Percentiles rank a stretch among this genome's conserved stretches.
Conservation (phyloP, 1,284 basidiomycete species). For the Irpex sp. region DNA sequence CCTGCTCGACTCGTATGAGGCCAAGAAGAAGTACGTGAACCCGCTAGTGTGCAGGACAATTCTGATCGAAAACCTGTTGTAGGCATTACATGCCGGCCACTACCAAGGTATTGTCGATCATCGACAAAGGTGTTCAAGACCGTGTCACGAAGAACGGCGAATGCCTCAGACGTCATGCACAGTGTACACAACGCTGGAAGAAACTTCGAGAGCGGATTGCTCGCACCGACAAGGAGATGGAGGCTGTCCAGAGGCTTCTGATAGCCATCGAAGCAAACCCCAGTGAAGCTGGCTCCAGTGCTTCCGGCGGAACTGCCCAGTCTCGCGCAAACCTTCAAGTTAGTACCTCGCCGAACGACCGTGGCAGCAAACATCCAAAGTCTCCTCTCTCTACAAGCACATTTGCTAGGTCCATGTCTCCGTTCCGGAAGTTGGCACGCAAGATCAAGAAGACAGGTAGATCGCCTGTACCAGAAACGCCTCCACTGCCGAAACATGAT, state of each 20-base stretch:
- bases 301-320: constrained; percentile 47
- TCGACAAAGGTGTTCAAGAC: constrained; percentile 89
- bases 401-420: constrained; percentile 72
- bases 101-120: constrained; percentile 87
- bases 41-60: too few relatives aligned
- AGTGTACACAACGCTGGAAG: constrained; percentile 82
- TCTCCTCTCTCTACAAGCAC: constrained; percentile 49
- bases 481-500: constrained; percentile 36
- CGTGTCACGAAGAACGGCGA: constrained; percentile 94
- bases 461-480: constrained; percentile 41
- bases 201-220: constrained; percentile 72
- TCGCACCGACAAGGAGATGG: constrained; percentile 82
- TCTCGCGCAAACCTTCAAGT: constrained; percentile 56
- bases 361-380: constrained; percentile 22
- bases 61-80: constrained; percentile 1
- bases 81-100: constrained; percentile 92
- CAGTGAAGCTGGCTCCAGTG: constrained; percentile 68
- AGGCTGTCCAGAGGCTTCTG: constrained; percentile 61
- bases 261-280: constrained; percentile 47
- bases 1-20: constrained; percentile 71
- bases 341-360: constrained; percentile 43
- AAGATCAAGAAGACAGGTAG: constrained; percentile 48
- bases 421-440: constrained; percentile 70
- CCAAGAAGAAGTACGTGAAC: constrained; percentile 74
- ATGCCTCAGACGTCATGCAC: constrained; percentile 81